phyloP scores from a whole-genome alignment of 1,139 yeast species.

The Yamadazyma sp. region DNA sequence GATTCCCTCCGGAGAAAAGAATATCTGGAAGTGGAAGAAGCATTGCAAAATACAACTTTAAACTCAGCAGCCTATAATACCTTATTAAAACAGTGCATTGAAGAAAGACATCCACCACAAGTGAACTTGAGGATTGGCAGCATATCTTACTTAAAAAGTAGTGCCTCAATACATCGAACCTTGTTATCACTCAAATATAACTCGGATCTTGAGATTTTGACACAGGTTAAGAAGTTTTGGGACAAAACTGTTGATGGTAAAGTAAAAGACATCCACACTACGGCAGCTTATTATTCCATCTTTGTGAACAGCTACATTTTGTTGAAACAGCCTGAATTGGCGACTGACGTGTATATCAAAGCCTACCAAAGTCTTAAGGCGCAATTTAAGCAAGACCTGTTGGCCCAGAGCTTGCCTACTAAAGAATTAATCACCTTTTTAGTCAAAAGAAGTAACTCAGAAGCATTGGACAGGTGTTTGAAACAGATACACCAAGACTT shows the following conservation, averaged over 20 bases:
- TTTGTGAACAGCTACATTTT: conserved; percentile 25
- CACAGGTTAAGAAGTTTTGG: conserved; percentile 10
- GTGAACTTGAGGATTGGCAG: conserved; percentile 2
- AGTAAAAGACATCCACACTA: background rate
- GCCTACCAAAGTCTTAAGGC: conserved; percentile 6
- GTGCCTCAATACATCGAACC: background rate
- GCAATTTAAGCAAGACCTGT: background rate
- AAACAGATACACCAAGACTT: conserved; percentile 3
- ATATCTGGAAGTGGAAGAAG: background rate
- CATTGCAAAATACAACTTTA: background rate
- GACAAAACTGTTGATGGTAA: conserved; percentile 4
- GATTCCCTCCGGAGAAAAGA: background rate
- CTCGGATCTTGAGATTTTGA: conserved; percentile 4
- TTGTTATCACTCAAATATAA: conserved; percentile 1
- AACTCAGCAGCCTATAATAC: conserved; percentile 1
- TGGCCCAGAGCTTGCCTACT: conserved; percentile 15
- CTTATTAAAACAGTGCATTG: conserved; percentile 3
- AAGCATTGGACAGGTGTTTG: conserved; percentile 18
- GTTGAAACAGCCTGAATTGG: conserved; percentile 23
- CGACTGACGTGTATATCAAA: conserved; percentile 20
- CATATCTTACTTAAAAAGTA: background rate
- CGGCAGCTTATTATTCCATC: conserved; percentile 22
- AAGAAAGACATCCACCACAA: conserved; percentile 1
- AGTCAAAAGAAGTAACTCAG: conserved; percentile 21
- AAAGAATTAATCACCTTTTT: conserved; percentile 15